Conservation (phyloP, 2,329 filamentous ascomycete genomes). For the Trematosphaeria pertusa region DNA sequence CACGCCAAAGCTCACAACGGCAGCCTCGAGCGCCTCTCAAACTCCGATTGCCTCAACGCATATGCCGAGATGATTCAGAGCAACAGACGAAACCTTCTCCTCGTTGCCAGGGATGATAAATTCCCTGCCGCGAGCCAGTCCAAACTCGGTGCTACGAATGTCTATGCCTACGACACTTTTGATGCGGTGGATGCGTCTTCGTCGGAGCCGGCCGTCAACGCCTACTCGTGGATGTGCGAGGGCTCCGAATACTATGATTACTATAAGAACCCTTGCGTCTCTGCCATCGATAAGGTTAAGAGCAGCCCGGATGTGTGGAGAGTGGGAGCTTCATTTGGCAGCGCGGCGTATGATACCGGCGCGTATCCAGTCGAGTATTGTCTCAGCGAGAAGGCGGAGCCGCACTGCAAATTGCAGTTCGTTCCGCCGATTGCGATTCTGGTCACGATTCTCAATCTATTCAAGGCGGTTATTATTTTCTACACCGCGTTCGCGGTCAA, state of each 20-base stretch:
- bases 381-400: conserved; percentile 13
- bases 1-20: conserved; percentile 5
- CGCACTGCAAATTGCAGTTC: conserved; percentile 24
- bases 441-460: conserved; percentile 21
- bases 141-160: not conserved
- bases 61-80: conserved; percentile 19
- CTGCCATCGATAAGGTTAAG: not conserved
- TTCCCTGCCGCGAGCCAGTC: conserved; percentile 3
- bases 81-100: conserved; percentile 14
- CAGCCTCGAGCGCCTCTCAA: conserved; percentile 13
- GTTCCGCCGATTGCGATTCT: conserved; percentile 12
- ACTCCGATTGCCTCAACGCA: conserved; percentile 19
- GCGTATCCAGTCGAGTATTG: conserved; percentile 17
- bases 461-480: conserved; percentile 30
- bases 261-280: not conserved
- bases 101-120: conserved; percentile 11
- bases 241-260: not conserved
- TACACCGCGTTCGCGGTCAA: conserved; percentile 14
- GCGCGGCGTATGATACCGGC: not conserved
- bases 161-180: not conserved
- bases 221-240: conserved; percentile 13
- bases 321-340: not conserved
- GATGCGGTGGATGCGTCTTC: not conserved
- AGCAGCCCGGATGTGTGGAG: conserved; percentile 8
- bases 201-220: not conserved